Percentiles rank a stretch among this genome's conserved stretches.
phyloP scores from a whole-genome alignment of 768 basidiomycete genomes.

The Dentipellis sp. region DNA sequence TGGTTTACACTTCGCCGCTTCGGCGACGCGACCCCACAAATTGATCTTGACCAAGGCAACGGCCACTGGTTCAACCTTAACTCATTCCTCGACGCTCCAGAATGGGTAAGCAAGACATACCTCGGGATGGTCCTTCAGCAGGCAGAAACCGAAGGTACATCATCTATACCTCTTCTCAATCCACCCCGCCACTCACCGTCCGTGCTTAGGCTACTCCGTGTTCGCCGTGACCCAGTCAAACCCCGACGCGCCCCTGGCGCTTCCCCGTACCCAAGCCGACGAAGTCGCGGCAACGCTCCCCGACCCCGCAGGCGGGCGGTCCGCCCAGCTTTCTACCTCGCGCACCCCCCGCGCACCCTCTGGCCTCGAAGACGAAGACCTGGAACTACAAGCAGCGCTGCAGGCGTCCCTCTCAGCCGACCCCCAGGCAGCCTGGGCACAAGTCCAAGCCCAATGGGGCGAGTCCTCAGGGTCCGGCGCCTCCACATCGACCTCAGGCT shows the following conservation, averaged over 20 bases:
- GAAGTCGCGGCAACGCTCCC: slow-evolving; percentile 56
- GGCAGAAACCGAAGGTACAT: slow-evolving; percentile 73
- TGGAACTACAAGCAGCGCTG: slow-evolving; percentile 79
- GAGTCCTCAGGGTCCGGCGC: neutral
- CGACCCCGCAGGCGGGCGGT: slow-evolving; percentile 33
- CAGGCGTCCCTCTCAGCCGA: slow-evolving; percentile 61
- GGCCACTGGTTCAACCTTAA: slow-evolving; percentile 89
- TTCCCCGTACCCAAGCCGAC: slow-evolving; percentile 66
- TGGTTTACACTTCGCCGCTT: slow-evolving; percentile 88
- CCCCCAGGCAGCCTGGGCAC: neutral
- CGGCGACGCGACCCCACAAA: slow-evolving; percentile 35
- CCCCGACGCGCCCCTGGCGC: slow-evolving; percentile 37
- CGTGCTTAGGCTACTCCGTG: slow-evolving; percentile 61
- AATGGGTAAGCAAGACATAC: slow-evolving; percentile 80
- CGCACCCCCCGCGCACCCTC: neutral
- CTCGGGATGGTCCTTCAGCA: slow-evolving; percentile 82
- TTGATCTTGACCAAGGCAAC: slow-evolving; percentile 33
- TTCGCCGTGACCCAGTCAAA: slow-evolving; percentile 68
- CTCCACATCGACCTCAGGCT: neutral
- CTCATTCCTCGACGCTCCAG: slow-evolving; percentile 58
- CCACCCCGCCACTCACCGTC: slow-evolving; percentile 2
- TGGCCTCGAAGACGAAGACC: slow-evolving; percentile 74
- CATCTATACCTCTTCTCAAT: neutral
- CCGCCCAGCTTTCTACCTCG: slow-evolving; percentile 8
- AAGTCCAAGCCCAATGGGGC: neutral